Conservation (phyloP, 495 filamentous ascomycete genomes). For the Neurospora cerealis region DNA sequence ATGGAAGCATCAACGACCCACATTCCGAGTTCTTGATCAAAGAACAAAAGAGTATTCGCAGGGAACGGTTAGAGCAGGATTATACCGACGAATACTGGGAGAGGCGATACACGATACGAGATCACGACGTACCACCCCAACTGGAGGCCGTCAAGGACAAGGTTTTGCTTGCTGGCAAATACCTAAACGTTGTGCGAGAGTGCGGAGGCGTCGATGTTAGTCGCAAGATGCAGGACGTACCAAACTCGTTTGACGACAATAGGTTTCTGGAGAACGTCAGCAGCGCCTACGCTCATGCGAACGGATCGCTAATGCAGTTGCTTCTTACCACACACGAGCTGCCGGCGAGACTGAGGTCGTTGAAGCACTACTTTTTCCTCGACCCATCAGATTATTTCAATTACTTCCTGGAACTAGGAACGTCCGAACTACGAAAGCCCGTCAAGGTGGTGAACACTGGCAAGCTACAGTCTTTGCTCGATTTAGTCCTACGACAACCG, state of each 20-base stretch:
- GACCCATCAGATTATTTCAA: conserved; percentile 96
- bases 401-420: conserved; percentile 85
- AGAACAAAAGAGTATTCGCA: conserved; percentile 88
- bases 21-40: conserved; percentile 91
- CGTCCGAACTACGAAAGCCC: conserved; percentile 80
- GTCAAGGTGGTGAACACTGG: conserved; percentile 79
- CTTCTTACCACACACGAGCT: conserved; percentile 88
- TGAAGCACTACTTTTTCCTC: conserved; percentile 99
- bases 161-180: conserved; percentile 90
- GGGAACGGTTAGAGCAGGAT: conserved; percentile 85
- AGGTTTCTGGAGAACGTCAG: conserved; percentile 93
- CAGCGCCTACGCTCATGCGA: conserved; percentile 87
- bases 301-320: conserved; percentile 82
- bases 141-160: conserved; percentile 87
- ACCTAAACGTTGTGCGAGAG: conserved; percentile 93
- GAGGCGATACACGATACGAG: conserved; percentile 87
- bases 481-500: conserved; percentile 88
- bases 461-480: conserved; percentile 88
- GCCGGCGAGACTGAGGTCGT: conserved; percentile 70
- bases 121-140: conserved; percentile 85
- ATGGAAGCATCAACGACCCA: conserved; percentile 88
- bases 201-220: conserved; percentile 94
- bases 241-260: conserved; percentile 81
- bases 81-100: conserved; percentile 99
- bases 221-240: conserved; percentile 79